These are phyloP conservation scores for Penicillium fimorum DNA, from an alignment of 495 filamentous ascomycete species.

Conservation along the genomic window DNA sequence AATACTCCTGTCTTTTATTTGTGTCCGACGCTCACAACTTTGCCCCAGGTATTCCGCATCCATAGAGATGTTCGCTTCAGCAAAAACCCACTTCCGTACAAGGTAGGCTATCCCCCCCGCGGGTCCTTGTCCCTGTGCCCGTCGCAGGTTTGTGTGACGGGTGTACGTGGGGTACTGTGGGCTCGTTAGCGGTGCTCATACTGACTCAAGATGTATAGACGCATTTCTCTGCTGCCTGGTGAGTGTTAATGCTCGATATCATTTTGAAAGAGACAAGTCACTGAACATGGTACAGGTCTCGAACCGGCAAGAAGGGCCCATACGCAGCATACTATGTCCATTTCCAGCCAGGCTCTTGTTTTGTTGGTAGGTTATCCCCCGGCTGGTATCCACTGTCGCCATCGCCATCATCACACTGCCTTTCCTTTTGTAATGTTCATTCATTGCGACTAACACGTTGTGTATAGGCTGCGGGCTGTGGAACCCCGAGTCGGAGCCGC, in stretches of 20 bases:
- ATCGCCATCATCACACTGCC: neutral
- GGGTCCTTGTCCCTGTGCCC: neutral
- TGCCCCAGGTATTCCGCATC: slow-evolving; percentile 68
- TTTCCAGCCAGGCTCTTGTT: slow-evolving; percentile 57
- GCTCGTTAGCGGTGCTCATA: slow-evolving; percentile 14
- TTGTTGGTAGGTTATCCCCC: slow-evolving; percentile 54
- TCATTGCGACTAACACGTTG: slow-evolving; percentile 15
- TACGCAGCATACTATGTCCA: slow-evolving; percentile 83
- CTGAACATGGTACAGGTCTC: slow-evolving; percentile 52
- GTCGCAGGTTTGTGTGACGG: slow-evolving; percentile 7
- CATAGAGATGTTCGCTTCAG: slow-evolving; percentile 79
- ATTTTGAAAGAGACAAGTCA: slow-evolving; percentile 13
- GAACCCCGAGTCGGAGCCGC: slow-evolving; percentile 62
- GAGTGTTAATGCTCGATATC: slow-evolving; percentile 20
- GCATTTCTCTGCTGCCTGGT: slow-evolving; percentile 81
- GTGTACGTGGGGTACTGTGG: slow-evolving; percentile 20
- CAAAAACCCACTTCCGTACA: slow-evolving; percentile 81
- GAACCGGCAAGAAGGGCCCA: slow-evolving; percentile 80
- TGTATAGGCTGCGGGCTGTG: slow-evolving; percentile 72
- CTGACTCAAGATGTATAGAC: slow-evolving; percentile 48
- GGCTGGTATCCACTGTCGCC: neutral
- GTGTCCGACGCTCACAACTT: slow-evolving; percentile 5
- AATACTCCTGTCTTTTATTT: neutral
- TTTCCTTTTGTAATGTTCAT: slow-evolving; percentile 3
- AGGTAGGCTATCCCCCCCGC: slow-evolving; percentile 49